Conservation (phyloP, 768 basidiomycete genomes). For the Lyophyllum semitale region DNA sequence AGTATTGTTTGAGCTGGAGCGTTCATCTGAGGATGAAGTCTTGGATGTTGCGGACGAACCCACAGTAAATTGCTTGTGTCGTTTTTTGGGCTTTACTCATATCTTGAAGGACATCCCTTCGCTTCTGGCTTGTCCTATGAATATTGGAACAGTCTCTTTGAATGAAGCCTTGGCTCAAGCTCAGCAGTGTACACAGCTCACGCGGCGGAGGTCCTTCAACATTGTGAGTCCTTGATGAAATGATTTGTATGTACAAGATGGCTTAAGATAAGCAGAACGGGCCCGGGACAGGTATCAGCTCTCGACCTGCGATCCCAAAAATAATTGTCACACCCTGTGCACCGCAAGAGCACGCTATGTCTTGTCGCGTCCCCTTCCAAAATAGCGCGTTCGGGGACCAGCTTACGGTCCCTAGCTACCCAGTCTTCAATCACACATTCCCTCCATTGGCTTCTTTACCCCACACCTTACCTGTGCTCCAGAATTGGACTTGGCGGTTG, state of each 20-base stretch:
- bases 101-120: background rate
- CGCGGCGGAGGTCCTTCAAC: background rate
- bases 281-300: conserved; percentile 30
- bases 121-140: background rate
- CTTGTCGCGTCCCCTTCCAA: conserved; percentile 54
- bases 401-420: conserved; percentile 51
- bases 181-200: background rate
- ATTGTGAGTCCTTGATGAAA: background rate
- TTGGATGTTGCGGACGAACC: background rate
- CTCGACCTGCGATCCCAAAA: conserved; percentile 42
- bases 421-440: conserved; percentile 46
- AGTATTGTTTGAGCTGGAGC: conserved; percentile 43
- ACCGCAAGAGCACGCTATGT: conserved; percentile 35
- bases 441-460: conserved; percentile 39
- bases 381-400: conserved; percentile 52
- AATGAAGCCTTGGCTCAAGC: background rate
- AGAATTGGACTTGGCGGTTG: conserved; percentile 48
- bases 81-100: background rate
- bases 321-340: conserved; percentile 55
- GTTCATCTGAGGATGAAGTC: conserved; percentile 14
- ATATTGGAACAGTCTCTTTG: background rate
- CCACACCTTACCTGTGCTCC: conserved; percentile 26
- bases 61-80: background rate
- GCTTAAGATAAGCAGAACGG: conserved; percentile 3
- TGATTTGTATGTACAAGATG: background rate